Evolutionary conservation across 306 rosid species (phyloP), one percentile per base, ranked within the genome.

Genomic region (Myrica gale): DNA sequence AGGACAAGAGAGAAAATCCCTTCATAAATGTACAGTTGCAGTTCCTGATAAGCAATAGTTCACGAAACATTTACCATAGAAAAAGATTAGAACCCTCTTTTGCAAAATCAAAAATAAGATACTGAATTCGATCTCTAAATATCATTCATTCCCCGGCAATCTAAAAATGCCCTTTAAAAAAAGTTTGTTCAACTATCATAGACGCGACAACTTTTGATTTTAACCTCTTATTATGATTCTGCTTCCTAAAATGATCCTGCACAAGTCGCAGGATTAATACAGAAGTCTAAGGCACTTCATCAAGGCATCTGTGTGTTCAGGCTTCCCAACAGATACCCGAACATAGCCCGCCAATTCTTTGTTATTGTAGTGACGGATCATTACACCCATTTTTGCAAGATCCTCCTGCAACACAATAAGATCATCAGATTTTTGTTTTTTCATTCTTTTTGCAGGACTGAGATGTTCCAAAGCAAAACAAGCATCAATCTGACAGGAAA

Each of bases 311-410:
- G 97, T 92, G 68, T 95, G 97, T 69, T 95, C 96, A 44, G 99
- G 97, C 91, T 95, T 95, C 76, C 99, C 97, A 17, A 93, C 97
- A 16, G 99, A 89, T 72, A 95, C 85, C 0, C 97, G 97, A 72
- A 92, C 97, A 42, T 90, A 95, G 4, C 99, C 97, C 66, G 78
- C 90, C 76, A 95, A 83, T 84, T 95, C 99, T 81, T 89, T 95
- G 42, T 84, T 95, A 88, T 88, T 80, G 82, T 95, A 95, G 80
- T 92, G 99, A 60, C 97, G 97, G 73, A 95, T 95, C 96, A 95
- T 95, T 88, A 95, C 97, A 6, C 99, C 99, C 97, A 89, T 89
- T 81, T 85, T 83, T 17, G 99, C 92, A 9, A 95, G 96, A 76
- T 95, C 97, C 85, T 90, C 99, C 97, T 92, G 77, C 57, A 63